Conservation (phyloP, 2,329 filamentous ascomycete genomes). For the Pleurostoma richardsiae region DNA sequence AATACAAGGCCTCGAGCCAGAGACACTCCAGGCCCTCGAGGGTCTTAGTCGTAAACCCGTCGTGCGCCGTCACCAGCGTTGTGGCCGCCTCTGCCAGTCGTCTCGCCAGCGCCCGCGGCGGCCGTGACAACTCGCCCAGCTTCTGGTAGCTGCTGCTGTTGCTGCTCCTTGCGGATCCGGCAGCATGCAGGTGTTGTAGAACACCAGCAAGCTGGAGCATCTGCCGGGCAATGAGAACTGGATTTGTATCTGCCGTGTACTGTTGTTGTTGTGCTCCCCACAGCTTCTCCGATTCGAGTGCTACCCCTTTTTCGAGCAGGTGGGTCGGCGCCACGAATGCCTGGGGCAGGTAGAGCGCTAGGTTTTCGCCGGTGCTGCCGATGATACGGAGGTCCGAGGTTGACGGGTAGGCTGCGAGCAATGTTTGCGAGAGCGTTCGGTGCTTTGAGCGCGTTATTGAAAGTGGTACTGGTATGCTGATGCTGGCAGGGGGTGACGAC, state of each 20-base stretch:
- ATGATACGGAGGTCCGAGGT: slow-evolving; percentile 1
- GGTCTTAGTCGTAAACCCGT: neutral
- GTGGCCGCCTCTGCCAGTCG: slow-evolving; percentile 2
- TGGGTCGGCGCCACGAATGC: neutral
- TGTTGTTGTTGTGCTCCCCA: neutral
- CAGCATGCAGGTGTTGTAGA: neutral
- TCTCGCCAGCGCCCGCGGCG: slow-evolving; percentile 2
- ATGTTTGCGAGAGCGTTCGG: neutral
- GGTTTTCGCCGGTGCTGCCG: neutral
- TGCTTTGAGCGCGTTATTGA: neutral
- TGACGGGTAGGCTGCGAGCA: slow-evolving; percentile 3
- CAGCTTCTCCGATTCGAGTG: slow-evolving; percentile 3
- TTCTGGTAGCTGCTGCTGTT: neutral
- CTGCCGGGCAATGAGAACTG: slow-evolving; percentile 3
- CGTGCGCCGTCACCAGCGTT: slow-evolving; percentile 3
- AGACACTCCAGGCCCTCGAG: slow-evolving; percentile 4
- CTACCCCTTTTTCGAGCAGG: neutral
- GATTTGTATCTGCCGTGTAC: slow-evolving; percentile 3
- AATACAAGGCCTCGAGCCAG: slow-evolving; percentile 3
- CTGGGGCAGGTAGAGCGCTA: slow-evolving; percentile 1
- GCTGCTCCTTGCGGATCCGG: neutral
- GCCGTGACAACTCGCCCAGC: neutral
- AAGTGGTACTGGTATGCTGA: neutral
- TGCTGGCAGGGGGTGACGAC: neutral
- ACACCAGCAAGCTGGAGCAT: slow-evolving; percentile 2